These are phyloP conservation scores for Aspergillus spinulosporus DNA, from an alignment of 2,329 filamentous ascomycete genomes.

Conservation along the genomic window DNA sequence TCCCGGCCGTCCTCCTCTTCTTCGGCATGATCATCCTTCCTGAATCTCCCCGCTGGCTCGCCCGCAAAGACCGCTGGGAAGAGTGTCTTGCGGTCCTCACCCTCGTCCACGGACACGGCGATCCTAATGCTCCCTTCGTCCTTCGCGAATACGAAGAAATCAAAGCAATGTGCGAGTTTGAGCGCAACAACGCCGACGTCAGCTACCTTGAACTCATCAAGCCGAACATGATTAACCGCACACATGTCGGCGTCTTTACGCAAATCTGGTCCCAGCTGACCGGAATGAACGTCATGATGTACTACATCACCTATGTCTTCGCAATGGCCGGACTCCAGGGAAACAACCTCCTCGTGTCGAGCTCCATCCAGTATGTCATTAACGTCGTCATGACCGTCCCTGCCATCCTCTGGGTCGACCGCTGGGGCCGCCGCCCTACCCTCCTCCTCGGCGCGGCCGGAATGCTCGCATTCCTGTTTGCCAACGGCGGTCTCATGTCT, in stretches of 20 bases:
- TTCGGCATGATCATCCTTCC: constrained; percentile 54
- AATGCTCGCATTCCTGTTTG: constrained; percentile 55
- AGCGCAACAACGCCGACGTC: constrained; percentile 67
- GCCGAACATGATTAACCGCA: constrained; percentile 71
- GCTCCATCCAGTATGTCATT: constrained; percentile 73
- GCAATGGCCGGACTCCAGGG: constrained; percentile 66
- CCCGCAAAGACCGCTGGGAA: constrained; percentile 61
- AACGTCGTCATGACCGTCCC: constrained; percentile 78
- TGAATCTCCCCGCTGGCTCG: constrained; percentile 64
- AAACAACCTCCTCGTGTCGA: constrained; percentile 63
- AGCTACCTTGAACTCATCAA: constrained; percentile 71
- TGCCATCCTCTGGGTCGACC: constrained; percentile 73
- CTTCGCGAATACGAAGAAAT: constrained; percentile 71
- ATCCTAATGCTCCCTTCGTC: constrained; percentile 66
- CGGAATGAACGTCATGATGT: constrained; percentile 76
- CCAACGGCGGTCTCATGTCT: constrained; percentile 46
- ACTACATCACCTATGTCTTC: constrained; percentile 66
- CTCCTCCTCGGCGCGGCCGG: constrained; percentile 64
- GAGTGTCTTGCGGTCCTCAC: constrained; percentile 53
- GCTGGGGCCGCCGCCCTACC: constrained; percentile 70
- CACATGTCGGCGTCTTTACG: constrained; percentile 69
- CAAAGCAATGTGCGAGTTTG: constrained; percentile 69
- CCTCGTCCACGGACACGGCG: constrained; percentile 64
- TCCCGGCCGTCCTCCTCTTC: constrained; percentile 62
- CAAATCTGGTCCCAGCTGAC: constrained; percentile 77